Base-by-base conservation (phyloP, 129 eudicot genomes). In the Dittrichia graveolens region DNA sequence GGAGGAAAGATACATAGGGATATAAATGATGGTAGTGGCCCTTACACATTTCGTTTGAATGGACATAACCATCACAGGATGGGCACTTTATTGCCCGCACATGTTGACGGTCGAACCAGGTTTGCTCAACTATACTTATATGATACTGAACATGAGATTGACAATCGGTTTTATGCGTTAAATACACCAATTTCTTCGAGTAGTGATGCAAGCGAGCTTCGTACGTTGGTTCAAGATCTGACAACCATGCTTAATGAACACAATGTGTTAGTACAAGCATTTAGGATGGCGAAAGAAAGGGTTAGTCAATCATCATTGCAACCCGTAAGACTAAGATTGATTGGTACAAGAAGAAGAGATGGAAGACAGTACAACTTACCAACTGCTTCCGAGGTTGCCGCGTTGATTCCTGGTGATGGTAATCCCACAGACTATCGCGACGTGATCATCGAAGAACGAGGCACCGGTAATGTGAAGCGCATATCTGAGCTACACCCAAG, bases 181-280 rank as follows among this genome's bases (percentile, higher is more conserved):
- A 24, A 24, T 24, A 24, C 31, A 24, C 31, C 0, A 24, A 24
- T 24, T 24, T 24, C 31, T 24, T 24, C 31, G 31, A 2, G 1
- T 24, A 24, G 2, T 24, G 31, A 24, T 24, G 31, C 31, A 24
- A 24, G 2, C 31, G 31, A 24, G 31, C 0, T 24, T 24, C 31
- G 31, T 24, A 0, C 2, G 31, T 24, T 24, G 2, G 31, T 24
- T 24, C 1, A 24, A 24, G 31, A 24, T 24, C 31, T 24, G 31
- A 24, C 2, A 0, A 24, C 31, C 5, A 44, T 44, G 48, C 48
- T 41, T 63, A 39, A 5, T 5, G 11, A 31, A 63, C 31, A 24
- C 31, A 16, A n/a, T 63, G 48, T 16, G 49, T 63, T 63, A 5
- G 49, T 63, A n/a, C 69, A 63, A n/a, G 69, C 24, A 5, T 24